Percentiles rank a stretch among this genome's conserved stretches.
phyloP scores from a whole-genome alignment of 345 rosid species.

The Corchorus olitorius region DNA sequence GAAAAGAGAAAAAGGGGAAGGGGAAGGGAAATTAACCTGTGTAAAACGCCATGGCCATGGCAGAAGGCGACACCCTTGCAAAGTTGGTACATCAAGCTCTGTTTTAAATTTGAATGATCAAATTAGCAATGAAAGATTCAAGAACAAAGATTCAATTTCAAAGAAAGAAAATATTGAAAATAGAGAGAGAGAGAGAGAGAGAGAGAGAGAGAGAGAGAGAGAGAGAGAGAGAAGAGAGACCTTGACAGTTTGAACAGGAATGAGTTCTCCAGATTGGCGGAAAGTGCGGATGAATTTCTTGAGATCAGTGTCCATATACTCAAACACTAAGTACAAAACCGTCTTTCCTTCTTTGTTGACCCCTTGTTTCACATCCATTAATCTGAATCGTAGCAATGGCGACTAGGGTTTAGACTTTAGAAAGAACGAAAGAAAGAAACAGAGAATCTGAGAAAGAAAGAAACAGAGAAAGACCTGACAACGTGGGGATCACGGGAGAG shows the following conservation, averaged over 20 bases:
- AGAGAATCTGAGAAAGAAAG: too few species aligned
- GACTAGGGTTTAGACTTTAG: too few species aligned
- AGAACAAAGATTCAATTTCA: not conserved
- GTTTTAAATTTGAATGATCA: conserved; percentile 12
- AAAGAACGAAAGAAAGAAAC: not conserved
- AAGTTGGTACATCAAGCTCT: conserved; percentile 96
- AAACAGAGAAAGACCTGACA: conserved; percentile 49
- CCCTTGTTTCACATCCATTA: conserved; percentile 94
- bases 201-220: not conserved
- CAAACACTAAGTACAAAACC: conserved; percentile 85
- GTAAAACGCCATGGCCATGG: conserved; percentile 93
- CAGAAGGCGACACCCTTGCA: conserved; percentile 96
- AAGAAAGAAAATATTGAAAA: not conserved
- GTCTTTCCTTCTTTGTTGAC: conserved; percentile 89
- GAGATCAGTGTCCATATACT: conserved; percentile 90
- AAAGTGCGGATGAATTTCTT: conserved; percentile 81
- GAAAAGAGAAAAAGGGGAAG: too few species aligned
- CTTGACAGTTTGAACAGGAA: conserved; percentile 60
- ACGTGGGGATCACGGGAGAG: conserved; percentile 94
- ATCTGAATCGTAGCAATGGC: conserved; percentile 33
- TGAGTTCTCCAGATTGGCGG: conserved; percentile 57
- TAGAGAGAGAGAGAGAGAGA: not conserved
- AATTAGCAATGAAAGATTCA: not conserved
- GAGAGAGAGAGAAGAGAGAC: too few species aligned
- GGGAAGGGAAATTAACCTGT: conserved; percentile 53